Conservation (phyloP, 192 early-diverging fungal genomes). For the Geranomyces variabilis region DNA sequence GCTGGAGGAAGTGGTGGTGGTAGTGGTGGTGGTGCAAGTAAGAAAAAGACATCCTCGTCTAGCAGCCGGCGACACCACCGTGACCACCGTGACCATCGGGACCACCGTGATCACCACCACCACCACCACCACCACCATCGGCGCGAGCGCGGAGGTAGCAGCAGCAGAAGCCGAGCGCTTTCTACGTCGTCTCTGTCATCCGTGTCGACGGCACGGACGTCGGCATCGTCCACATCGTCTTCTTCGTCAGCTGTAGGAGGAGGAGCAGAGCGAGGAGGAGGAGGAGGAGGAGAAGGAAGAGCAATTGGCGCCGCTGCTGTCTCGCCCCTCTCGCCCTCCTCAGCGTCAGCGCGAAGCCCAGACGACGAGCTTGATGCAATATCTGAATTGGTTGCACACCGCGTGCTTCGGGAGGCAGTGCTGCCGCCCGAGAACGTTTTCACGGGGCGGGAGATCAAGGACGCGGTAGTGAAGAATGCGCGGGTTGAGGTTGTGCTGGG, state of each 20-base stretch:
- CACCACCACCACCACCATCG: slow-evolving; percentile 3
- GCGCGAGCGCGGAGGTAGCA: too few relatives aligned
- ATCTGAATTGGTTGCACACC: slow-evolving; percentile 17
- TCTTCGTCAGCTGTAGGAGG: too few relatives aligned
- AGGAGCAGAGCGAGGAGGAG: too few relatives aligned
- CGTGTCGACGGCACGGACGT: too few relatives aligned
- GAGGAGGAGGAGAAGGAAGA: too few relatives aligned
- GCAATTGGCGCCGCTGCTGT: too few relatives aligned
- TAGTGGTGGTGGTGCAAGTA: neutral
- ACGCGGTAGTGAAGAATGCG: slow-evolving; percentile 22
- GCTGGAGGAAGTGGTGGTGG: neutral
- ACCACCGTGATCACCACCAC: neutral
- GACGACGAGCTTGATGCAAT: slow-evolving; percentile 18
- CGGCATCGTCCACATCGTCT: too few relatives aligned
- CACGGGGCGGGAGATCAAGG: slow-evolving; percentile 5
- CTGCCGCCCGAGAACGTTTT: slow-evolving; percentile 16
- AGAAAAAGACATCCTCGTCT: neutral
- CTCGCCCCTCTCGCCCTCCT: neutral
- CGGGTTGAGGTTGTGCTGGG: slow-evolving; percentile 18
- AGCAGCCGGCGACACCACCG: neutral
- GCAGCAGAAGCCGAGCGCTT: too few relatives aligned
- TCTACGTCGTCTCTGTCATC: too few relatives aligned
- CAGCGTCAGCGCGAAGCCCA: too few relatives aligned
- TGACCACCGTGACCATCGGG: neutral
- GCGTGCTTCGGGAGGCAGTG: slow-evolving; percentile 27